Base-by-base conservation (phyloP, 345 rosid genomes). In the Euphorbia pulcherrima region DNA sequence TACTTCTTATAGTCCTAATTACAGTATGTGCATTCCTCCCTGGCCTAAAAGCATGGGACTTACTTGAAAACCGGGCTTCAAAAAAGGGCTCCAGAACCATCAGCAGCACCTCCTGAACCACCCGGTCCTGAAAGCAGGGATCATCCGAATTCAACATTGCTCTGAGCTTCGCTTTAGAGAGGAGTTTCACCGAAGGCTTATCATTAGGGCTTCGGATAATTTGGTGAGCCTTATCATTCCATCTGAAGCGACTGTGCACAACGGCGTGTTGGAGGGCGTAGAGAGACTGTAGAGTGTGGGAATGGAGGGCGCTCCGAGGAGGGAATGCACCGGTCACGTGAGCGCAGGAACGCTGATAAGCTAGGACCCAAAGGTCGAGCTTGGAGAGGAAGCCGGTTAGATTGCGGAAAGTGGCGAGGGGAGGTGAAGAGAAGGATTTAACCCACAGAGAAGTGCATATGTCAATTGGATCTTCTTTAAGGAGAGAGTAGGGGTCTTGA, bases 1-100 rank as follows among this genome's bases (percentile, higher is more conserved):
- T 87, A 71, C 96, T 88, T 72, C 97, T 80, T 8, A 94, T 82
- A 30, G 97, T 88, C 72, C 99, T 85, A 67, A 94, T 91, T 53
- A 83, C 97, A 11, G 92, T 89, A 68, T 94, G 99, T 0, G 97
- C 86, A 73, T 82, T 91, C 75, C 99, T 85, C 37, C 96, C 99
- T 0, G 97, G 99, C 26, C 99, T 77, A 82, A 94, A 91, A 14
- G 86, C 97, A 33, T 89, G 95, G 0, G 86, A 82, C 67, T 85
- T 89, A 24, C 73, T 26, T 2, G 97, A 91, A 59, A 94, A 94
- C 65, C 93, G 80, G 0, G 87, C 79, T 65, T 94, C 99, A 3
- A 89, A 91, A 73, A 91, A 67, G 17, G 97, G 99, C 55, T 91
- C 97, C 2, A 94, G 64, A 27, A 94, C 78, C 97, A 94, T 87